These are phyloP conservation scores for Fusarium phyllophilum DNA, from an alignment of 2,329 filamentous ascomycete genomes.

Conservation along the genomic window DNA sequence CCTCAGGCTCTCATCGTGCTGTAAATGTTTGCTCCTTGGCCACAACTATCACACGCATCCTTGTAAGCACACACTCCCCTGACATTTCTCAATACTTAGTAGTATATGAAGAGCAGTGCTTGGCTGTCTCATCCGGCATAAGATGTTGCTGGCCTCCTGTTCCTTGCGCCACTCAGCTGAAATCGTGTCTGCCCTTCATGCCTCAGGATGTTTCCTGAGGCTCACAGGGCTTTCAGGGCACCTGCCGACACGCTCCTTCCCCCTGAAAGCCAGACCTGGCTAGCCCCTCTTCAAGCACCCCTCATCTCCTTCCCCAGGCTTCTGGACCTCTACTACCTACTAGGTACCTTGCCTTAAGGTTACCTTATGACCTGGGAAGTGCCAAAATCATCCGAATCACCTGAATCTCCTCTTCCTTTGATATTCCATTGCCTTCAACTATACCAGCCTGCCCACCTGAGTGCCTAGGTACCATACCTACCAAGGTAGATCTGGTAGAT, in stretches of 20 bases:
- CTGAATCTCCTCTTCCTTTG: background rate
- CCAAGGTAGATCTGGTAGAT: background rate
- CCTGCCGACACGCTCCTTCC: slow-evolving; percentile 16
- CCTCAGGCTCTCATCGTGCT: background rate
- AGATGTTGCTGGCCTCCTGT: background rate
- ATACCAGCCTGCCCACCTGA: background rate
- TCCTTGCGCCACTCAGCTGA: background rate
- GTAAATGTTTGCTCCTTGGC: background rate
- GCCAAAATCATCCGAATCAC: background rate
- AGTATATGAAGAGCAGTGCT: background rate
- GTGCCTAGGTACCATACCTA: background rate
- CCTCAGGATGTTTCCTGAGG: slow-evolving; percentile 17
- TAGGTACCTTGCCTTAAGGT: background rate
- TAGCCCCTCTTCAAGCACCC: background rate
- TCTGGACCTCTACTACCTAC: background rate
- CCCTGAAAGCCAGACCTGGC: slow-evolving; percentile 3
- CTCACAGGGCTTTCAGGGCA: slow-evolving; percentile 1
- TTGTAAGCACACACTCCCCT: background rate
- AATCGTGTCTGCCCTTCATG: background rate
- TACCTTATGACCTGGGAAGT: background rate
- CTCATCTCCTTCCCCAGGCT: slow-evolving; percentile 9
- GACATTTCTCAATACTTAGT: background rate
- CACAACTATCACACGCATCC: background rate
- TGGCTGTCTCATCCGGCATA: background rate
- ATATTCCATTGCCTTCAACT: background rate